Evolutionary conservation across 306 rosid genomes (phyloP), one percentile per base, ranked within the genome.

Genomic region (Morella rubra): DNA sequence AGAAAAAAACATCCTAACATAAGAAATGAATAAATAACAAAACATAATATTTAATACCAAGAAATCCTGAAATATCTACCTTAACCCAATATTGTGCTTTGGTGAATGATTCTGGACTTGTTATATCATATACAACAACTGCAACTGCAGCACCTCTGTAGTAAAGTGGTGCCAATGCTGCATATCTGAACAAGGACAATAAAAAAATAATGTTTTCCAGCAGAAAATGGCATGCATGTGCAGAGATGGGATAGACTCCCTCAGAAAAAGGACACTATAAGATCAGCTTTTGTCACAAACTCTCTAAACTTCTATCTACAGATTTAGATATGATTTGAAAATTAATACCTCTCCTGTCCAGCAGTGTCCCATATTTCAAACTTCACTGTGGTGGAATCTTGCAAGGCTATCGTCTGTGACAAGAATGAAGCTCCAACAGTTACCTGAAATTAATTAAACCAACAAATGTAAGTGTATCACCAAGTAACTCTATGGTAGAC

Each of bases 291-390:
- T 15, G 51, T 5, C 12, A 71, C 44, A 71, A 37, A 32, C 37
- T 45, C 60, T 72, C 42, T 18, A 55, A 16, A 76, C 6, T 70
- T 8, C 40, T 51, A 49, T 65, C 44, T 49, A 60, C 51, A 50
- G 19, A 65, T 47, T 24, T 60, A 44, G 75, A 4, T 41, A 75
- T 47, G 67, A 19, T 59, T 79, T 52, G 47, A 75, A 19, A 32
- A 56, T 59, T 24, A 76, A 51, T 82, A 96, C 99, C 99, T 96
- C 90, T 96, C 98, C 79, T 96, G 99, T 70, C 99, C 99, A 80
- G 99, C 99, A 55, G 99, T 96, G 80, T 96, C 99, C 99, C 99
- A 96, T 83, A 96, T 96, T 91, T 96, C 99, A 85, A 96, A 96
- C 87, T 96, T 96, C 78, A 96, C 99, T 0, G 98, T 96, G 44